A percentile compares a stretch with the other conserved stretches of the same genome.
Evolutionary conservation across 2,329 filamentous ascomycete genomes (phyloP).

Genomic region (Aspergillus sp.): DNA sequence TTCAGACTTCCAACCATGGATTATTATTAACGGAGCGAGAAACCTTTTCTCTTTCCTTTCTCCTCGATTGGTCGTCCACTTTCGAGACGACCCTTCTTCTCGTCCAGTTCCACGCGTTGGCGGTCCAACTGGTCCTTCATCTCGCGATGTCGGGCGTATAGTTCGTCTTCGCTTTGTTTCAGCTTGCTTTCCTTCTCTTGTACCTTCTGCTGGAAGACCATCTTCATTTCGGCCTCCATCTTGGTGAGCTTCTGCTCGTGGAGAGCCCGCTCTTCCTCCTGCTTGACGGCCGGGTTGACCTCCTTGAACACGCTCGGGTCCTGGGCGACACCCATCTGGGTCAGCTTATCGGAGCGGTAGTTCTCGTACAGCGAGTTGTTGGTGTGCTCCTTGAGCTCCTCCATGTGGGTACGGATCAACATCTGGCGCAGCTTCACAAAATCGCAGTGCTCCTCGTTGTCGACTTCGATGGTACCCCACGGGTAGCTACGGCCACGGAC

Average conservation of each 20-base stretch:
- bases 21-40: constrained; percentile 77
- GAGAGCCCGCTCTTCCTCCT: constrained; percentile 94
- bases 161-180: constrained; percentile 97
- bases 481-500: constrained; percentile 94
- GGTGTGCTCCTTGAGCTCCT: constrained; percentile 99
- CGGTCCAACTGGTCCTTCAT: constrained; percentile 99
- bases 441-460: constrained; percentile 99
- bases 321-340: constrained; percentile 95
- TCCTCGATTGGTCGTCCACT: constrained; percentile 93
- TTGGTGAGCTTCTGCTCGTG: constrained; percentile 99
- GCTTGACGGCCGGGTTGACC: constrained; percentile 99
- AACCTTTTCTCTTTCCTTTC: constrained; percentile 98
- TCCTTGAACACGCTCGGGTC: constrained; percentile 99
- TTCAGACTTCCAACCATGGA: neutral
- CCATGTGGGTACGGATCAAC: constrained; percentile 99
- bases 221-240: constrained; percentile 99
- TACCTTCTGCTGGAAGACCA: constrained; percentile 99
- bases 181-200: constrained; percentile 99
- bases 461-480: constrained; percentile 97
- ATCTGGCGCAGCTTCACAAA: constrained; percentile 99
- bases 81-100: constrained; percentile 95
- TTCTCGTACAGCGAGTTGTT: constrained; percentile 99
- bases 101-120: constrained; percentile 88
- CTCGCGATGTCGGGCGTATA: constrained; percentile 95
- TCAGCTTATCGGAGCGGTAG: constrained; percentile 99